phyloP scores from a whole-genome alignment of 192 early-diverging fungal genomes.

The Spinellus fusiger region DNA sequence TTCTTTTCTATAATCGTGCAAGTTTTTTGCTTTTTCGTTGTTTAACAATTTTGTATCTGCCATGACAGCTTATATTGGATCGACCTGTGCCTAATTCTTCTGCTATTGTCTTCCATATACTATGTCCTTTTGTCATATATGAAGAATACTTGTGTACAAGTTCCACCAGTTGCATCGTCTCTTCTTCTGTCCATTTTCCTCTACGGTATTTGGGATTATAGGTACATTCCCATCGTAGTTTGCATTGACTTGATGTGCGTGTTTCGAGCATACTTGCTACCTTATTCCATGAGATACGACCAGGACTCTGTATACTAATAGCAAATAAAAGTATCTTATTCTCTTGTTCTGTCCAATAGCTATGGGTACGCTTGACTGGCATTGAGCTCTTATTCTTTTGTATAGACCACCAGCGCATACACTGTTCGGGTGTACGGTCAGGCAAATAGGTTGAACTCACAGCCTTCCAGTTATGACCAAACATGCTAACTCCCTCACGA shows the following conservation, averaged over 20 bases:
- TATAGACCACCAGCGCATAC: conserved; percentile 20
- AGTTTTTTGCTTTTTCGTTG: background rate
- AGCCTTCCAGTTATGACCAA: conserved; percentile 25
- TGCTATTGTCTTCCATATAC: conserved; percentile 2
- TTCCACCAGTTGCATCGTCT: conserved; percentile 10
- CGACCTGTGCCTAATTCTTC: conserved; percentile 10
- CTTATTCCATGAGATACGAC: background rate
- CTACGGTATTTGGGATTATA: background rate
- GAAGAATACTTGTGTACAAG: conserved; percentile 5
- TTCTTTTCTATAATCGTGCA: too few species aligned
- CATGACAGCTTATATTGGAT: background rate
- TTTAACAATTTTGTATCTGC: too few species aligned
- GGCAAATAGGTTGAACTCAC: conserved; percentile 22
- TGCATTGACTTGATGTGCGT: conserved; percentile 3
- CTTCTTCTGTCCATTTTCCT: conserved; percentile 12
- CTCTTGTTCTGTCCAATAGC: conserved; percentile 5
- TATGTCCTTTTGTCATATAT: background rate
- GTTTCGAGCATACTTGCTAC: conserved; percentile 9
- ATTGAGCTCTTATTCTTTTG: background rate
- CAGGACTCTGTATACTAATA: background rate
- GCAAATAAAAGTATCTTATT: conserved; percentile 2
- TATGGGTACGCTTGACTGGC: background rate
- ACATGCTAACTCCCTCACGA: conserved; percentile 24
- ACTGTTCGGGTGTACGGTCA: conserved; percentile 9
- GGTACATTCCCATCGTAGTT: conserved; percentile 1